These are phyloP conservation scores for Rosa persica DNA, from an alignment of 306 rosid species.

Conservation along the genomic window DNA sequence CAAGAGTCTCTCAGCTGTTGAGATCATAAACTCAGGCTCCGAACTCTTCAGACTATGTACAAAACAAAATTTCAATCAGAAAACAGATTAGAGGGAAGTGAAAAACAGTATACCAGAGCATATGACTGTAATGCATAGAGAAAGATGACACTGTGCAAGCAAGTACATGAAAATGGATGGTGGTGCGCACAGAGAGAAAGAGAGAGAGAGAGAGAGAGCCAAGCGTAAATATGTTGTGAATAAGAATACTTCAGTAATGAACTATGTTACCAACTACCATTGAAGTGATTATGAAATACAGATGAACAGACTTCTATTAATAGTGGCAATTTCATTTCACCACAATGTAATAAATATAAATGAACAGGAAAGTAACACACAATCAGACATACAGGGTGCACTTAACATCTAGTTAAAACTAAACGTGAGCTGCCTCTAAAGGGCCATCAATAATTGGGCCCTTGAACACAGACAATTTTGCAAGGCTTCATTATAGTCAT, in stretches of 20 bases:
- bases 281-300: neutral
- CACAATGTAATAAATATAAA: neutral
- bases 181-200: neutral
- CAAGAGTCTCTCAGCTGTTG: constrained; percentile 95
- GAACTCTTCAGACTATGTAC: constrained; percentile 70
- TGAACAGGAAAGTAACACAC: neutral
- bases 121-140: neutral
- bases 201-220: neutral
- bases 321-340: neutral
- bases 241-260: neutral
- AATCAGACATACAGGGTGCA: neutral
- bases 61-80: constrained; percentile 30
- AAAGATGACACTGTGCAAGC: neutral
- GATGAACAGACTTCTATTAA: neutral
- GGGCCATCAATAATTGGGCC: neutral
- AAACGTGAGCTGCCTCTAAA: neutral
- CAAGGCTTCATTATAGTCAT: neutral
- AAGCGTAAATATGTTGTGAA: neutral
- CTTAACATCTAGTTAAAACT: no score
- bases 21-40: constrained; percentile 90
- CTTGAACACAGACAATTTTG: neutral
- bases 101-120: neutral
- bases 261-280: neutral
- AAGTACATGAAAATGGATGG: neutral
- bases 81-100: neutral